A percentile compares a stretch with the other conserved stretches of the same genome.
phyloP scores from a whole-genome alignment of 345 rosid genomes.

The Populus alba region DNA sequence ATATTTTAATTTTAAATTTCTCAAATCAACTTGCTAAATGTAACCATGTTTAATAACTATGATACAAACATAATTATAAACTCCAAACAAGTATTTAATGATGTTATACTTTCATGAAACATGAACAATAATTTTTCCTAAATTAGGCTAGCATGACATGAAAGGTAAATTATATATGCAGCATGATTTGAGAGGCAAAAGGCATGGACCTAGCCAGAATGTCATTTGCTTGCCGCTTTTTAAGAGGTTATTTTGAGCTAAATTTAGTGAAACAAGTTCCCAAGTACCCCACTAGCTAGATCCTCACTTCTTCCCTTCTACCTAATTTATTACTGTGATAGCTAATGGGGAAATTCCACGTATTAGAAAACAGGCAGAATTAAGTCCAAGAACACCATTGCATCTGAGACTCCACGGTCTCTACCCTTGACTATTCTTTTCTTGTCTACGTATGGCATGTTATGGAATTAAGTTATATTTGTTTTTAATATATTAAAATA shows the following conservation, averaged over 20 bases:
- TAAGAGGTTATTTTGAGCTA: neutral
- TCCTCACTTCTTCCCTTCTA: no score
- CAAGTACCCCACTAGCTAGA: neutral
- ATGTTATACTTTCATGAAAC: no score
- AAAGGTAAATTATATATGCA: no score
- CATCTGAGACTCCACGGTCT: neutral
- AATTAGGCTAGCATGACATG: no score
- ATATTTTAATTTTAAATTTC: accelerated
- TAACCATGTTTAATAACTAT: no score
- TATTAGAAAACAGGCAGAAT: neutral
- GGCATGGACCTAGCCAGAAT: neutral
- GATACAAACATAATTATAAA: no score
- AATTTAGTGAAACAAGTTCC: neutral
- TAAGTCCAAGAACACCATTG: neutral
- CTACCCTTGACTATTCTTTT: neutral
- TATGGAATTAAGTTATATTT: no score
- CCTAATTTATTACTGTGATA: neutral
- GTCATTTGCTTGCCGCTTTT: neutral
- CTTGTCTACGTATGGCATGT: no score
- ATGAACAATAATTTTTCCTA: no score
- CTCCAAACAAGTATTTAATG: no score
- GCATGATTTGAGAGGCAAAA: neutral
- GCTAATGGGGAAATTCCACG: neutral
- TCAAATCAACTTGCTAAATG: no score
- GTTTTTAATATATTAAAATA: neutral